Percentiles rank a stretch among this genome's conserved stretches.
Evolutionary conservation across 768 basidiomycete genomes (phyloP).

Genomic region (Suillus spraguei): DNA sequence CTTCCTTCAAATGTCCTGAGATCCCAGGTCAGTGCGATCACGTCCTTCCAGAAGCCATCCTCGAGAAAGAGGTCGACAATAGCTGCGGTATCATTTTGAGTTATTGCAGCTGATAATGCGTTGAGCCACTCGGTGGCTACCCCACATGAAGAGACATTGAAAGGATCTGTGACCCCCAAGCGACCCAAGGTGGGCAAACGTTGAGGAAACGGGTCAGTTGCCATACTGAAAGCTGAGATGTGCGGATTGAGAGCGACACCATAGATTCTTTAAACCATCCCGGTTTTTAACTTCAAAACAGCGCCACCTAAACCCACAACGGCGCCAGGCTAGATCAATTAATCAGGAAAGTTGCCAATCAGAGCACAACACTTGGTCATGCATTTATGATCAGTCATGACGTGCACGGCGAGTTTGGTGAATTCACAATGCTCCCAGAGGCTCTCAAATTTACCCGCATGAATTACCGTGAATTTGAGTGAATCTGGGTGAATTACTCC

Average conservation of each 20-base stretch:
- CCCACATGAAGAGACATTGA: slow-evolving; percentile 20
- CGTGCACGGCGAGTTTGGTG: too few relatives aligned
- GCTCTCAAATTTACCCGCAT: too few relatives aligned
- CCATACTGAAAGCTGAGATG: not conserved
- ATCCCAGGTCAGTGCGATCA: slow-evolving; percentile 55
- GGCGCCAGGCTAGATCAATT: too few relatives aligned
- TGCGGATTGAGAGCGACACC: not conserved
- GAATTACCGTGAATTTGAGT: too few relatives aligned
- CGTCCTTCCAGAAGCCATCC: slow-evolving; percentile 52
- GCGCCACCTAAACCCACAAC: too few relatives aligned
- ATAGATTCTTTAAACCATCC: not conserved
- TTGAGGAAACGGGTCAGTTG: slow-evolving; percentile 20
- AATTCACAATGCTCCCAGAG: too few relatives aligned
- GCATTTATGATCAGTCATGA: too few relatives aligned
- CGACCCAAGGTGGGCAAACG: slow-evolving; percentile 32
- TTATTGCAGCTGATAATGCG: slow-evolving; percentile 25
- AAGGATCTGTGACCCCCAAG: slow-evolving; percentile 26
- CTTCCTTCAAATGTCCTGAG: slow-evolving; percentile 51
- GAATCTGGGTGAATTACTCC: too few relatives aligned
- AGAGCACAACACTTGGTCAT: too few relatives aligned
- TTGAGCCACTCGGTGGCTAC: slow-evolving; percentile 29
- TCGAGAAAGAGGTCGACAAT: slow-evolving; percentile 32
- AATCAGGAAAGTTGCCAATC: too few relatives aligned
- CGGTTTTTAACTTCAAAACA: not conserved
- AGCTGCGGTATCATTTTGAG: slow-evolving; percentile 17